These are phyloP conservation scores for Mycena leptocephala DNA, from an alignment of 768 basidiomycete genomes.

Conservation along the genomic window DNA sequence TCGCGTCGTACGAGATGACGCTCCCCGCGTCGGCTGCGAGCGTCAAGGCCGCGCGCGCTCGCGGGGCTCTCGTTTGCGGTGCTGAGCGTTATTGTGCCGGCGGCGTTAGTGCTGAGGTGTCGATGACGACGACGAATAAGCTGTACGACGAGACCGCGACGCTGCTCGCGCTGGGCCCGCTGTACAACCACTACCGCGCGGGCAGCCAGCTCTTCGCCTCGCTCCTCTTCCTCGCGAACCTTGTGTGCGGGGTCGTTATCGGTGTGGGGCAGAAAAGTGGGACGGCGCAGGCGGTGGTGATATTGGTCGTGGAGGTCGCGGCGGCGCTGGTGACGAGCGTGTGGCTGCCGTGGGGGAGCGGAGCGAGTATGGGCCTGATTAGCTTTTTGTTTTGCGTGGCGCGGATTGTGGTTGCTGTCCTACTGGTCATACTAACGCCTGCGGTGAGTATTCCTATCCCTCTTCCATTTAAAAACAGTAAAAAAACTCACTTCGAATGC, in stretches of 20 bases:
- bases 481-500: slow-evolving; percentile 23
- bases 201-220: slow-evolving; percentile 92
- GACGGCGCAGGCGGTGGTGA: slow-evolving; percentile 92
- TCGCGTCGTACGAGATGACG: slow-evolving; percentile 91
- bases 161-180: slow-evolving; percentile 89
- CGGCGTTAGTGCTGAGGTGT: slow-evolving; percentile 85
- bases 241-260: slow-evolving; percentile 87
- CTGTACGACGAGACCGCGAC: slow-evolving; percentile 97
- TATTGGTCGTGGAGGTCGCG: slow-evolving; percentile 90
- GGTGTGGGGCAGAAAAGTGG: slow-evolving; percentile 94
- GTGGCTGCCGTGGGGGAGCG: slow-evolving; percentile 97
- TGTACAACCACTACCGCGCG: slow-evolving; percentile 96
- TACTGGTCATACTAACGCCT: slow-evolving; percentile 92
- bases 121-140: slow-evolving; percentile 87
- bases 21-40: slow-evolving; percentile 67
- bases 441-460: slow-evolving; percentile 69
- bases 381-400: slow-evolving; percentile 95
- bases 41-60: slow-evolving; percentile 77
- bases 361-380: slow-evolving; percentile 96
- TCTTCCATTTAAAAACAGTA: slow-evolving; percentile 32
- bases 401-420: slow-evolving; percentile 90
- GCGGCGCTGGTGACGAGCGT: slow-evolving; percentile 92
- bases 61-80: slow-evolving; percentile 87
- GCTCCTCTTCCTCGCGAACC: slow-evolving; percentile 85
- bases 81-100: slow-evolving; percentile 86